phyloP scores from a whole-genome alignment of 2,329 filamentous ascomycete species.

The Xylariaceae sp. region DNA sequence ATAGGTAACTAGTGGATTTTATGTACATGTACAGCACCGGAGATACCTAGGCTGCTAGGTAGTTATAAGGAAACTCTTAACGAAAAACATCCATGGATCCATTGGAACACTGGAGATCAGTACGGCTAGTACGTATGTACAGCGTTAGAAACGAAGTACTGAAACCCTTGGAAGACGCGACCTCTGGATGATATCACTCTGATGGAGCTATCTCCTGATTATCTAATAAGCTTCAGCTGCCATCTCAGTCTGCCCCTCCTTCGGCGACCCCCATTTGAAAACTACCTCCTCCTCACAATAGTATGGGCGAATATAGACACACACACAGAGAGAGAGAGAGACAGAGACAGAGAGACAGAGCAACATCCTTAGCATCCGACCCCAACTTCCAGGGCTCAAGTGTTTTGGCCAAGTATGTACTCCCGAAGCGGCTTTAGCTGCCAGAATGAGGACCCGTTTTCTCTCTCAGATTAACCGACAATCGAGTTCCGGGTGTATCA shows the following conservation, averaged over 20 bases:
- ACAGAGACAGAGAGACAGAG: neutral
- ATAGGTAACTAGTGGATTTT: neutral
- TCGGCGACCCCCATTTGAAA: neutral
- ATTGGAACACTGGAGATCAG: too few relatives aligned
- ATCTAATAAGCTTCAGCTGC: neutral
- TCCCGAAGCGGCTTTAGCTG: neutral
- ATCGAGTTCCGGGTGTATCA: slow-evolving; percentile 25
- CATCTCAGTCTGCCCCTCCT: neutral
- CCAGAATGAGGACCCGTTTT: neutral
- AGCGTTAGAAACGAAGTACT: too few relatives aligned
- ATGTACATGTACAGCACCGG: too few relatives aligned
- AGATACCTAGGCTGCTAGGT: too few relatives aligned
- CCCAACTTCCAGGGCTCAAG: neutral
- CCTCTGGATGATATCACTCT: neutral
- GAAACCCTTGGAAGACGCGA: neutral
- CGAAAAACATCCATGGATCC: too few relatives aligned
- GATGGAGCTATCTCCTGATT: neutral
- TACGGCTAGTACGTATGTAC: too few relatives aligned
- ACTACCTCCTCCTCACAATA: too few relatives aligned
- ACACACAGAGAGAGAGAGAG: neutral
- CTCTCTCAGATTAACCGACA: slow-evolving; percentile 18
- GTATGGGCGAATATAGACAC: too few relatives aligned
- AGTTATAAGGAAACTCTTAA: too few relatives aligned
- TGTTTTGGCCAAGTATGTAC: neutral
- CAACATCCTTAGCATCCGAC: neutral